phyloP scores from a whole-genome alignment of 495 filamentous ascomycete species.

The Aspergillus nanangensis region DNA sequence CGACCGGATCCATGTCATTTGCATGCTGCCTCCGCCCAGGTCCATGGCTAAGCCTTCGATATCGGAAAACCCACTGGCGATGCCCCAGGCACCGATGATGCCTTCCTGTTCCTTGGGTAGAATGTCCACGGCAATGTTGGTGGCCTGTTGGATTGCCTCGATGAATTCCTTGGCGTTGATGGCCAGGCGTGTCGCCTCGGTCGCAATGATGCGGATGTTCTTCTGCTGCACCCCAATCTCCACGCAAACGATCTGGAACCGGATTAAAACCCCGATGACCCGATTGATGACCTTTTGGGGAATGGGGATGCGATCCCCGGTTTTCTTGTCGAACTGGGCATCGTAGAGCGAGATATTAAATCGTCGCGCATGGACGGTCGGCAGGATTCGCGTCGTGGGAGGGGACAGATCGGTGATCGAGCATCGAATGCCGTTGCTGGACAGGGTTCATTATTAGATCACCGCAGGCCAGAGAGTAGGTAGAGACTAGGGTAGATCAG shows the following conservation, averaged over 20 bases:
- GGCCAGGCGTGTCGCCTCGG: constrained; percentile 83
- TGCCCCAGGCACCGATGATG: constrained; percentile 75
- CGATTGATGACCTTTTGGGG: constrained; percentile 54
- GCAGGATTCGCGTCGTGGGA: constrained; percentile 65
- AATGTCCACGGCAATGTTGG: constrained; percentile 64
- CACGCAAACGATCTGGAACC: constrained; percentile 70
- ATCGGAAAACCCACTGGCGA: constrained; percentile 66
- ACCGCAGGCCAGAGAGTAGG: background rate
- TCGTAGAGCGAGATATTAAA: constrained; percentile 87
- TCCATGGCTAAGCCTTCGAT: constrained; percentile 79
- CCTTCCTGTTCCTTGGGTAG: constrained; percentile 80
- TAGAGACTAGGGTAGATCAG: background rate
- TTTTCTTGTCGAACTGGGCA: constrained; percentile 54
- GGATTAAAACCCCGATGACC: constrained; percentile 59
- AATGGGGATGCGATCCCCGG: constrained; percentile 50
- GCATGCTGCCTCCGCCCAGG: constrained; percentile 84
- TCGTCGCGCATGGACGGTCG: constrained; percentile 72
- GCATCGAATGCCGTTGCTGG: constrained; percentile 91
- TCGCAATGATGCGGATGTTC: constrained; percentile 74
- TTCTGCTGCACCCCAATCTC: constrained; percentile 59
- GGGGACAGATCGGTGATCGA: constrained; percentile 77
- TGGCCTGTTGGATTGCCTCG: constrained; percentile 51
- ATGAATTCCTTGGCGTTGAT: constrained; percentile 68
- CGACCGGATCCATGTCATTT: constrained; percentile 79
- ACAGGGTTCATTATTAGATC: background rate